Evolutionary conservation across 345 rosid genomes (phyloP).

Genomic region (Draba incana): DNA sequence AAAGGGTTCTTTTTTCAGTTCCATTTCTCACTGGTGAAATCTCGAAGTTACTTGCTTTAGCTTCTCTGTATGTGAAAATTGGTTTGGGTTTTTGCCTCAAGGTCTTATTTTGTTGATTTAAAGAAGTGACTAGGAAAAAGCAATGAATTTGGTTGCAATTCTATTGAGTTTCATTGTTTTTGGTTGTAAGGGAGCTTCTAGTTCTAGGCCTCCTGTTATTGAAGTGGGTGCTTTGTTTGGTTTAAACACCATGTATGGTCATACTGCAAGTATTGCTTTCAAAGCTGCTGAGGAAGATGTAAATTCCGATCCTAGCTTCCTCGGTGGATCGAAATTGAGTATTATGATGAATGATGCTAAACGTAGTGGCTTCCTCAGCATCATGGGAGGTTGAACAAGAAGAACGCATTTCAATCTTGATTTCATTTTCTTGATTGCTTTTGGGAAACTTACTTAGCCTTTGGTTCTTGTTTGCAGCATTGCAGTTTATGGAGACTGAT

Average conservation of each 20-base stretch:
- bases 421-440: slow-evolving; percentile 11
- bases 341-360: slow-evolving; percentile 61
- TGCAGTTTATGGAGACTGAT: slow-evolving; percentile 85
- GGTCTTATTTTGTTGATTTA: slow-evolving; percentile 14
- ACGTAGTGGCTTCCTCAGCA: slow-evolving; percentile 70
- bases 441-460: slow-evolving; percentile 3
- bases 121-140: slow-evolving; percentile 3
- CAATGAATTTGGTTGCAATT: slow-evolving; percentile 50
- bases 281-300: slow-evolving; percentile 76
- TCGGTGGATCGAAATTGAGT: slow-evolving; percentile 59
- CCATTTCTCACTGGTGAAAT: slow-evolving; percentile 29
- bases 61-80: slow-evolving; percentile 19
- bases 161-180: slow-evolving; percentile 46
- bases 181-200: slow-evolving; percentile 41
- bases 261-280: slow-evolving; percentile 60
- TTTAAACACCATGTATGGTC: slow-evolving; percentile 52
- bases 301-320: slow-evolving; percentile 67
- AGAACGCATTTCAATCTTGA: not conserved
- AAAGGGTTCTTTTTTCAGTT: no score
- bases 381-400: slow-evolving; percentile 60
- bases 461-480: slow-evolving; percentile 46
- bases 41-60: slow-evolving; percentile 33
- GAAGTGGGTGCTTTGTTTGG: slow-evolving; percentile 72
- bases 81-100: not conserved
- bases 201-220: slow-evolving; percentile 47